Evolutionary conservation across 225 moss, liverwort and hornwort genomes (phyloP), one percentile per base, ranked within the genome.

Genomic region (Bryum argenteum): DNA sequence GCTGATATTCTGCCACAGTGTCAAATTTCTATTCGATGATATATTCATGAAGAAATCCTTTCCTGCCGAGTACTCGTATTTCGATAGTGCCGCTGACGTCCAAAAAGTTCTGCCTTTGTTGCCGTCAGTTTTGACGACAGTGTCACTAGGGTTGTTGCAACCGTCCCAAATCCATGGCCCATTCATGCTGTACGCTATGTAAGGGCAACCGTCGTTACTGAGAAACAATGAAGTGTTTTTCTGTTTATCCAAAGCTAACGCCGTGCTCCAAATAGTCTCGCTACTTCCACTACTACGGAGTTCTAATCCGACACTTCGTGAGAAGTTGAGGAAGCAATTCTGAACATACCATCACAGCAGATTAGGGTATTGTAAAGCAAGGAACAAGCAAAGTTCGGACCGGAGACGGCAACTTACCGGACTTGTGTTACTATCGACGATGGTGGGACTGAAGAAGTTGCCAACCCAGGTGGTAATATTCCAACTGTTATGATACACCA

Each of bases 101-200:
- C 20, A 15, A 5, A 9, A 3, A 6, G 0, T 1, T 1, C 0
- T 0, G 2, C 1, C 0, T 3, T 1, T 0, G 0, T 71, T 88
- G 82, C 16, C 22, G 38, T 0, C n/a, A n/a, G n/a, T n/a, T n/a
- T 5, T 54, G 26, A 88, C 18, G 54, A 88, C 71, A 3, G 75
- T 84, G 56, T 88, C 77, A 19, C 71, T 52, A 38, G 77, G 84
- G 38, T 52, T 17, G 16, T 11, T n/a, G 13, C 79, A 80, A 65
- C 84, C 84, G 1, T 21, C 26, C 82, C 82, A 81, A 15, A 12
- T 3, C 18, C 0, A 37, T 10, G 10, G 0, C 1, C 1, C 0
- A 3, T 2, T 0, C 21, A 2, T 1, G 9, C 11, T 4, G 12
- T 47, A 1, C 9, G 0, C 8, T 0, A 81, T 64, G 15, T 2